A percentile compares a stretch with the other conserved stretches of the same genome.
Conservation (phyloP, 2,329 filamentous ascomycete genomes). For the Tothia fuscella region DNA sequence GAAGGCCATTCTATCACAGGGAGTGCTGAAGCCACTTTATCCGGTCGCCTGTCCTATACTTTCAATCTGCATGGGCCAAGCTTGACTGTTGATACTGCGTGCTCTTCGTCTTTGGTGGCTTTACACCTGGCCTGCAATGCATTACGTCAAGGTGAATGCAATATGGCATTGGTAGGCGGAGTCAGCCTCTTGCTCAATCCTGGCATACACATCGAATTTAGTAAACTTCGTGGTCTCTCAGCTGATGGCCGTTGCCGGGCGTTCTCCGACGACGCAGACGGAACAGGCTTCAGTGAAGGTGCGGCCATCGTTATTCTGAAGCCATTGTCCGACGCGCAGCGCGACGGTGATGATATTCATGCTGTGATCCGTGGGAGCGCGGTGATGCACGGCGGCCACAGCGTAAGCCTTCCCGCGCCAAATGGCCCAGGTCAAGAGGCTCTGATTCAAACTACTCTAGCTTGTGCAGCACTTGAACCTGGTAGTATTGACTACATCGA, state of each 20-base stretch:
- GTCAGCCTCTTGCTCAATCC: slow-evolving; percentile 28
- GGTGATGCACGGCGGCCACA: slow-evolving; percentile 43
- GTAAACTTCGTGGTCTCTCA: slow-evolving; percentile 17
- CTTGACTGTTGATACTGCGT: slow-evolving; percentile 24
- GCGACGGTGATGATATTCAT: slow-evolving; percentile 41
- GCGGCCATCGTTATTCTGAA: slow-evolving; percentile 47
- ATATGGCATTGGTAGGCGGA: slow-evolving; percentile 20
- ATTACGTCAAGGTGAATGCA: slow-evolving; percentile 14
- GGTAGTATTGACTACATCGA: not conserved
- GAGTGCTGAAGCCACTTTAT: slow-evolving; percentile 12
- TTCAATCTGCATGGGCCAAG: slow-evolving; percentile 24
- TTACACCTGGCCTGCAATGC: slow-evolving; percentile 22
- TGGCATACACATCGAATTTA: slow-evolving; percentile 17
- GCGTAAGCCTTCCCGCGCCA: slow-evolving; percentile 22
- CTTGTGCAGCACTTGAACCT: not conserved
- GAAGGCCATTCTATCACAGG: too few species aligned
- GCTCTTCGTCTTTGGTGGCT: slow-evolving; percentile 21
- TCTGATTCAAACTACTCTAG: not conserved
- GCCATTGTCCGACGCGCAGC: slow-evolving; percentile 43
- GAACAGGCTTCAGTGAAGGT: slow-evolving; percentile 54
- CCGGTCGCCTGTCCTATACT: slow-evolving; percentile 23
- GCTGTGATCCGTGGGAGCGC: slow-evolving; percentile 31
- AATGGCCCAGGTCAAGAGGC: not conserved
- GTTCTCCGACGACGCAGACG: slow-evolving; percentile 48
- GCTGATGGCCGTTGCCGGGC: slow-evolving; percentile 33